phyloP scores from a whole-genome alignment of 441 rosid genomes.

The Adansonia grandidieri region DNA sequence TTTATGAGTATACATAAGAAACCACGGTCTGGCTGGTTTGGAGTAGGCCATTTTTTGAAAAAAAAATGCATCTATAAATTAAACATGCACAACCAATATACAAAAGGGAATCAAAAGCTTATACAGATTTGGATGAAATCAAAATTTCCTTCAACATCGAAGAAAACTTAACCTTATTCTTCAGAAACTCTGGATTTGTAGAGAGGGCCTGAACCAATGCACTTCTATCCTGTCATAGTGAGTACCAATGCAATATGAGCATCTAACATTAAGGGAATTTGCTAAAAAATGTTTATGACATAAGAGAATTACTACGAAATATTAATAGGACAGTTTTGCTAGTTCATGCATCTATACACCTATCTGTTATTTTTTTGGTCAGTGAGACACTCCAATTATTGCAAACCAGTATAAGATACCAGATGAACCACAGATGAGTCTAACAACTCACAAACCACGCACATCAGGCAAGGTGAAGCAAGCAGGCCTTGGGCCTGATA shows the following conservation, averaged over 20 bases:
- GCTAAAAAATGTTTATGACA: neutral
- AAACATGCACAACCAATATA: neutral
- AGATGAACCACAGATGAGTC: neutral
- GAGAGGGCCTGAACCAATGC: conserved; percentile 77
- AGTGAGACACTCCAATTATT: neutral
- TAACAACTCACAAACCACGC: neutral
- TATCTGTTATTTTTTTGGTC: neutral
- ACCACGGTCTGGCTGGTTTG: neutral
- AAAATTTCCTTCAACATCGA: neutral
- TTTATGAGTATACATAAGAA: neutral
- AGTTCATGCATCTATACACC: conserved; percentile 2
- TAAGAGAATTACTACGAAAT: neutral
- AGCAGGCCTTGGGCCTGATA: neutral
- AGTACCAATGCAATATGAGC: conserved; percentile 13
- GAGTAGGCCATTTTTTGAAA: neutral
- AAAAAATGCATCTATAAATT: neutral
- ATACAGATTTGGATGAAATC: neutral
- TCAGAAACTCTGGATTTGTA: conserved; percentile 58
- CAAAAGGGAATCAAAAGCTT: neutral
- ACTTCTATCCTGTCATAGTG: conserved; percentile 60
- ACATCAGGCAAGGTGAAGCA: neutral
- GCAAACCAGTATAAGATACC: neutral
- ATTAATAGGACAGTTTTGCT: neutral
- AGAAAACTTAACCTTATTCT: conserved; percentile 38
- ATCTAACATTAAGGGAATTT: conserved; percentile 6